phyloP scores from a whole-genome alignment of 805 yeast genomes.

The Candida argentea region DNA sequence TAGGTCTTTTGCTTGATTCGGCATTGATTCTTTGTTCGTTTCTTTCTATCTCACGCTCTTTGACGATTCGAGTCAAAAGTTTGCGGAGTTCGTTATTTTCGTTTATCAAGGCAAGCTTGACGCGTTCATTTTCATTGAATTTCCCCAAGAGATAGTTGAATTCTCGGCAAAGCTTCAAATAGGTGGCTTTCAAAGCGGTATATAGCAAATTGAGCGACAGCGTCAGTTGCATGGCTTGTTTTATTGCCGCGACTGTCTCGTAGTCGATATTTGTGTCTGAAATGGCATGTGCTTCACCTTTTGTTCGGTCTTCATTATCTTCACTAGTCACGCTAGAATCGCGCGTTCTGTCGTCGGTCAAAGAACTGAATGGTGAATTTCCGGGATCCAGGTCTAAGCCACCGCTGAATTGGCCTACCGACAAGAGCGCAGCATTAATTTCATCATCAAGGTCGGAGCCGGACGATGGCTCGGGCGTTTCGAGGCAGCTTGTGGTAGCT shows the following conservation, averaged over 20 bases:
- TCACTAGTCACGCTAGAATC: no score
- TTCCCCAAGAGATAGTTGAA: conserved; percentile 24
- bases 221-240: conserved; percentile 8
- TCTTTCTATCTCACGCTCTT: conserved; percentile 14
- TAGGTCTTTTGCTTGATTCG: no score
- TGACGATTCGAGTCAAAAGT: conserved; percentile 19
- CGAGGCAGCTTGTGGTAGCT: no score
- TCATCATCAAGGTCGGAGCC: conserved; percentile 7
- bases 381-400: no score
- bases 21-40: no score
- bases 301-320: neutral
- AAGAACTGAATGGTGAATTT: no score
- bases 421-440: conserved; percentile 9
- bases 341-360: no score
- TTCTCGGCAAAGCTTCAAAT: conserved; percentile 28
- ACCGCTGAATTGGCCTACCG: no score
- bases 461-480: conserved; percentile 1
- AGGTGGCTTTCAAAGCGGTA: conserved; percentile 24
- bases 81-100: conserved; percentile 24
- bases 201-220: conserved; percentile 19
- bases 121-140: conserved; percentile 26
- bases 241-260: conserved; percentile 7
- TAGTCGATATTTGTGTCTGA: conserved; percentile 1
- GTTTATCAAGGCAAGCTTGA: conserved; percentile 24
- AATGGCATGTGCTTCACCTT: conserved; percentile 4